Base-by-base conservation (phyloP, 2,329 filamentous ascomycete species). In the Calonectria multiphialidica region DNA sequence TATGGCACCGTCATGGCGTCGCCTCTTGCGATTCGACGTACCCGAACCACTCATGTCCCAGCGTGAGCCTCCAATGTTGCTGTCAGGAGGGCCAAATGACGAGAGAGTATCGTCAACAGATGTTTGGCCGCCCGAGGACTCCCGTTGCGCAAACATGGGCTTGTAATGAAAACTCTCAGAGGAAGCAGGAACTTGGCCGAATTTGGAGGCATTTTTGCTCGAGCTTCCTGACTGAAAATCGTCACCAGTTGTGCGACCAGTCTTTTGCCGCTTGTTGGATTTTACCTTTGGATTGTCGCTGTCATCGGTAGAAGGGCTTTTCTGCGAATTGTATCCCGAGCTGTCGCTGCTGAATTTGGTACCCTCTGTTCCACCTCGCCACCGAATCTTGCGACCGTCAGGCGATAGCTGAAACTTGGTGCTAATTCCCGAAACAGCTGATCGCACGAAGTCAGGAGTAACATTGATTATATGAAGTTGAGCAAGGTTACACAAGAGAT, bases 391-490 rank as follows among this genome's bases (percentile, higher is more conserved):
- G 63, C 92, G 90, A 0, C 94, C 94, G 77, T 97, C 95, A 0
- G 87, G 86, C 0, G 94, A 96, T 0, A 97, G 81, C 80, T 97
- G 94, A 64, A 98, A 92, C 77, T 93, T 94, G 23, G 89, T 89
- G 77, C 94, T 96, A 75, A 92, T 90, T 62, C 93, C 91, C 0
- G 87, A 85, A 1, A 97, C 87, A 0, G 95, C 93, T 42, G 90
- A 90, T 70, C 93, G 92, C 45, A 97, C 91, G 77, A 96, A 96
- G 33, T 93, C 91, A 0, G 92, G 88, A 0, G 95, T 95, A 1
- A 97, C 94, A 71, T 95, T 96, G 76, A 97, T 88, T 0, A 95
- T 96, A 78, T 97, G 95, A 21, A 97, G 85, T 82, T 97, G 95
- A 0, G 95, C 95, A 86, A 97, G 89, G 79, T 93, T 95, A 80